phyloP scores from a whole-genome alignment of 2,329 filamentous ascomycete species.

The Pseudopithomyces maydicus region DNA sequence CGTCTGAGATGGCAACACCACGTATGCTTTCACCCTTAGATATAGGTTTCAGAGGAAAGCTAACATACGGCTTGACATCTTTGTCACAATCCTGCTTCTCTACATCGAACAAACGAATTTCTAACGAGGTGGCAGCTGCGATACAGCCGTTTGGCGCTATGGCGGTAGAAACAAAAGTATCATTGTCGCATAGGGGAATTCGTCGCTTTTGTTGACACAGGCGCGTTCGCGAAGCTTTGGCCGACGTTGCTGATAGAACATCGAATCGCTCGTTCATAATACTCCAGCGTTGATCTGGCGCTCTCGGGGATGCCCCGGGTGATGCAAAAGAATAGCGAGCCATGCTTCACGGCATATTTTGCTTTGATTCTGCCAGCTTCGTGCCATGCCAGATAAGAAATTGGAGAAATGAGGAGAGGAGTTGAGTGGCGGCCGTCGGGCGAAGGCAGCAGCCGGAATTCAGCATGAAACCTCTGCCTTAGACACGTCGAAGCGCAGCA shows the following conservation, averaged over 20 bases:
- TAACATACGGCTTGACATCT: slow-evolving; percentile 2
- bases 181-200: slow-evolving; percentile 5
- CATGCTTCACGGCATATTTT: slow-evolving; percentile 1
- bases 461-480: not conserved
- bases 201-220: slow-evolving; percentile 10
- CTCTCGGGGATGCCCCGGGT: not conserved
- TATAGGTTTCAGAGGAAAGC: not conserved
- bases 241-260: slow-evolving; percentile 14
- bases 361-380: not conserved
- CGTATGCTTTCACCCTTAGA: slow-evolving; percentile 18
- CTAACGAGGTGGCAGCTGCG: slow-evolving; percentile 16
- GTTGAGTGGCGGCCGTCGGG: too few relatives aligned
- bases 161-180: slow-evolving; percentile 19
- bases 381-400: not conserved
- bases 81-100: slow-evolving; percentile 8
- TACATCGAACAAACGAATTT: slow-evolving; percentile 21
- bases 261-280: slow-evolving; percentile 2
- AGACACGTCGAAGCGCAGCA: not conserved
- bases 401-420: too few relatives aligned
- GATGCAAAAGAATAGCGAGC: slow-evolving; percentile 8
- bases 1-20: slow-evolving; percentile 21
- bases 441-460: not conserved
- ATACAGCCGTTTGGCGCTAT: slow-evolving; percentile 21
- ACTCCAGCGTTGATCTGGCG: not conserved
- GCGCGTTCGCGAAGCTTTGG: slow-evolving; percentile 8